Evolutionary conservation across 1,284 basidiomycete species (phyloP).

Genomic region (Xerocomus amazonicus): DNA sequence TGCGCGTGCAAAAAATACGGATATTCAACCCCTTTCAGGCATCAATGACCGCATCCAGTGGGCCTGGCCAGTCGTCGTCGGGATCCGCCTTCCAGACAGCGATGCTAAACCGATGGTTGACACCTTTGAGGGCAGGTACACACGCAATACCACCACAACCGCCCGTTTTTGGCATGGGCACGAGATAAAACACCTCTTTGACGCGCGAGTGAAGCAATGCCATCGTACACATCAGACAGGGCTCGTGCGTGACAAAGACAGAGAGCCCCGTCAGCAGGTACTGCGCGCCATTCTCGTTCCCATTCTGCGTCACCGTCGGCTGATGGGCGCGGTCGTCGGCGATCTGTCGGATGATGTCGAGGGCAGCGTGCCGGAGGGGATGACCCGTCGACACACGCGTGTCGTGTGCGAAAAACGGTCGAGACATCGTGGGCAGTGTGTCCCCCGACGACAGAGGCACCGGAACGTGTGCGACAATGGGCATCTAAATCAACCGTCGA

Average conservation of each 20-base stretch:
- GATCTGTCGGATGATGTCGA: slow-evolving; percentile 71
- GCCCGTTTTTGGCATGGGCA: slow-evolving; percentile 69
- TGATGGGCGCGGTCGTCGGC: slow-evolving; percentile 53
- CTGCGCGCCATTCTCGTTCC: slow-evolving; percentile 51
- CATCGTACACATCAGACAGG: slow-evolving; percentile 96
- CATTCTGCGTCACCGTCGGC: neutral
- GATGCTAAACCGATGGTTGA: slow-evolving; percentile 83
- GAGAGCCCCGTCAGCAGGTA: slow-evolving; percentile 83
- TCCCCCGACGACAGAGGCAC: slow-evolving; percentile 41
- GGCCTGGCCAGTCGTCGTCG: slow-evolving; percentile 2
- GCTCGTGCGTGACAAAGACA: slow-evolving; percentile 89
- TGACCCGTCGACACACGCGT: slow-evolving; percentile 64
- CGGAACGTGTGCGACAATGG: slow-evolving; percentile 75
- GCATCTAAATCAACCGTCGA: slow-evolving; percentile 46
- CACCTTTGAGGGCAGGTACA: slow-evolving; percentile 69
- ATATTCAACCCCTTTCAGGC: slow-evolving; percentile 10
- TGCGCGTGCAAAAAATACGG: neutral
- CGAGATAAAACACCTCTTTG: slow-evolving; percentile 74
- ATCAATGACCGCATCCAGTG: slow-evolving; percentile 16
- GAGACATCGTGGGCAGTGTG: slow-evolving; percentile 33
- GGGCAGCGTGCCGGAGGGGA: slow-evolving; percentile 78
- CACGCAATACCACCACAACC: slow-evolving; percentile 71
- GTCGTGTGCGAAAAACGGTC: slow-evolving; percentile 62
- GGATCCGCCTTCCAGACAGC: slow-evolving; percentile 48
- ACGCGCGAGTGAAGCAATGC: slow-evolving; percentile 88